phyloP scores from a whole-genome alignment of 2,329 filamentous ascomycete species.

The Plenodomus lindquistii region DNA sequence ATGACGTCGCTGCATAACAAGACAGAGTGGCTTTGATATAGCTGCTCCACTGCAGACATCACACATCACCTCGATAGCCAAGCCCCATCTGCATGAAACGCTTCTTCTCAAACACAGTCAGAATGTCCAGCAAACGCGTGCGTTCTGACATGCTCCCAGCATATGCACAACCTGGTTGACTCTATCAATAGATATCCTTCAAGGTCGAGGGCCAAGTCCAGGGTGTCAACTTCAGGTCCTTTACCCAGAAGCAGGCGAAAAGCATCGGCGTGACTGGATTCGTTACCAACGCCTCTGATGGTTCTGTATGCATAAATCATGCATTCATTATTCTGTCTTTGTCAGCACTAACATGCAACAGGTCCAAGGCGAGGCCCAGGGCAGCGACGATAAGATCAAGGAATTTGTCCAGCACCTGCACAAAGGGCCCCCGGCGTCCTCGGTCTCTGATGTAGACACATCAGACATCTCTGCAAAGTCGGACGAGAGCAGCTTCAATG shows the following conservation, averaged over 20 bases:
- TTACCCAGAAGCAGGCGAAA: conserved; percentile 50
- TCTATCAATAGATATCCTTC: conserved; percentile 49
- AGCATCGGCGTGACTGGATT: conserved; percentile 51
- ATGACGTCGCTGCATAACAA: conserved; percentile 13
- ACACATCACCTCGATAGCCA: background rate
- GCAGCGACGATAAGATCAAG: conserved; percentile 64
- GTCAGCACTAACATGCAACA: conserved; percentile 44
- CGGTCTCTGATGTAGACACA: conserved; percentile 74
- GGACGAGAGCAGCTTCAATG: conserved; percentile 67
- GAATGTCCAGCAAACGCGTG: conserved; percentile 42
- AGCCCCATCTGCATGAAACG: conserved; percentile 20
- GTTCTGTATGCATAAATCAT: conserved; percentile 42
- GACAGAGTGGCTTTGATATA: background rate
- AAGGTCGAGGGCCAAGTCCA: conserved; percentile 54
- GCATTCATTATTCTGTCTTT: background rate
- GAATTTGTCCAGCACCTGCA: conserved; percentile 76
- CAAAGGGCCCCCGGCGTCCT: conserved; percentile 71
- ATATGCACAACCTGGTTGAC: conserved; percentile 18
- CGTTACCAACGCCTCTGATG: conserved; percentile 53
- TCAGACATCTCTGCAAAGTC: conserved; percentile 67
- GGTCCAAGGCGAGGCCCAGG: conserved; percentile 91
- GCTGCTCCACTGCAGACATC: background rate
- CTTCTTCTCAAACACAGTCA: conserved; percentile 32
- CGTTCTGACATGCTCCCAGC: conserved; percentile 9
- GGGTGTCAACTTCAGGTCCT: conserved; percentile 57